These are phyloP conservation scores for Nigrograna mackinnonii DNA, from an alignment of 2,329 filamentous ascomycete genomes.

Conservation along the genomic window DNA sequence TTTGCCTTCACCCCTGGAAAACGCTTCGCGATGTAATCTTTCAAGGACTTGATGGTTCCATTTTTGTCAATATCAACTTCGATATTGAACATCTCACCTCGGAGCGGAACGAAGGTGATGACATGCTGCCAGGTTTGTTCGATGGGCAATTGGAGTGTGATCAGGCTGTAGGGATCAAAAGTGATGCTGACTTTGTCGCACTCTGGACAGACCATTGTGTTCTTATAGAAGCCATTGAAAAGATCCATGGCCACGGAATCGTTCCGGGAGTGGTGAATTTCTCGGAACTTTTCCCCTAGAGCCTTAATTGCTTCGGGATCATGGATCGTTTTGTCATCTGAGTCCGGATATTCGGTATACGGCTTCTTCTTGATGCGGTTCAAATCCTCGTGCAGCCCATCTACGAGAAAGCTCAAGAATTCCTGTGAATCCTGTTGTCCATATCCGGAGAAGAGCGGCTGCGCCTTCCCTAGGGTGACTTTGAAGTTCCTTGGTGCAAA, in stretches of 20 bases:
- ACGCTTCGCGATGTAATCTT: slow-evolving; percentile 63
- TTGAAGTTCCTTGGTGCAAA: slow-evolving; percentile 84
- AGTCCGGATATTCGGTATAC: slow-evolving; percentile 96
- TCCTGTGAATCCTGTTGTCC: slow-evolving; percentile 98
- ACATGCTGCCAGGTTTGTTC: slow-evolving; percentile 78
- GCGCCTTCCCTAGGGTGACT: slow-evolving; percentile 75
- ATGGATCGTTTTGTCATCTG: slow-evolving; percentile 92
- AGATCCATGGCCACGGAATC: slow-evolving; percentile 94
- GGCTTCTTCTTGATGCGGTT: slow-evolving; percentile 95
- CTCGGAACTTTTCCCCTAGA: slow-evolving; percentile 87
- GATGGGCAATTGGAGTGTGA: slow-evolving; percentile 88
- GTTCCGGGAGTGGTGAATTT: slow-evolving; percentile 88
- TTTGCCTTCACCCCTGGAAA: slow-evolving; percentile 56
- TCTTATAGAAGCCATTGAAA: slow-evolving; percentile 98
- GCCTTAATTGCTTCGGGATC: slow-evolving; percentile 78
- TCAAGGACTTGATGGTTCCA: slow-evolving; percentile 68
- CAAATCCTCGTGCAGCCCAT: slow-evolving; percentile 92
- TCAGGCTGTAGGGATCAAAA: slow-evolving; percentile 95
- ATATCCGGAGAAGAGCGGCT: slow-evolving; percentile 88
- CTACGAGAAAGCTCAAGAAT: slow-evolving; percentile 91
- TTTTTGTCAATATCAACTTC: slow-evolving; percentile 81
- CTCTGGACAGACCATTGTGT: slow-evolving; percentile 86
- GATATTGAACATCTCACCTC: slow-evolving; percentile 70
- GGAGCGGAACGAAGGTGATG: slow-evolving; percentile 77
- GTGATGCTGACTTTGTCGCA: slow-evolving; percentile 98